Percentiles rank a stretch among this genome's conserved stretches.
phyloP scores from a whole-genome alignment of 2,329 filamentous ascomycete genomes.

The Colletotrichum australisinense region DNA sequence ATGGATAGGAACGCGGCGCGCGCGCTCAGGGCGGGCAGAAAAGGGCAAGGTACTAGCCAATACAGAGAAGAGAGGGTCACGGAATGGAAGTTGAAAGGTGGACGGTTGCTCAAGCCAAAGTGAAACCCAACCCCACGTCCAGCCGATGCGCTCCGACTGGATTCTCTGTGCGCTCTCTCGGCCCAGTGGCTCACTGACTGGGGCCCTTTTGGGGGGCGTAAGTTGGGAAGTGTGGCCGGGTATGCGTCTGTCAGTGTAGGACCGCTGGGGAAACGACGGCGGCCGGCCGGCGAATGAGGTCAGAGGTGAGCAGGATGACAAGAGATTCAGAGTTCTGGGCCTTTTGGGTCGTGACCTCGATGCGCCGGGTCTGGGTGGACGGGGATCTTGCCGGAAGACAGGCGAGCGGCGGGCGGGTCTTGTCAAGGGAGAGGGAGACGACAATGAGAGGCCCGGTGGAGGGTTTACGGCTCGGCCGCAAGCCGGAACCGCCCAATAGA shows the following conservation, averaged over 20 bases:
- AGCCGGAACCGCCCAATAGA: constrained; percentile 23
- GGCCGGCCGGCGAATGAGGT: constrained; percentile 28
- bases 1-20: neutral
- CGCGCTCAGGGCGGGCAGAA: neutral
- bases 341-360: constrained; percentile 24
- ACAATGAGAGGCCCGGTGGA: neutral
- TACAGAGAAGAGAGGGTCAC: neutral
- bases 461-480: constrained; percentile 21
- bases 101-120: constrained; percentile 11
- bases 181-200: constrained; percentile 15
- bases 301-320: constrained; percentile 21
- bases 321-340: constrained; percentile 22
- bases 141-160: constrained; percentile 27
- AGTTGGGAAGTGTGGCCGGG: constrained; percentile 14
- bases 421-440: constrained; percentile 13
- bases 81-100: neutral
- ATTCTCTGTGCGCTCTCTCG: constrained; percentile 29
- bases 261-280: constrained; percentile 23
- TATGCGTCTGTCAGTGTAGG: constrained; percentile 33
- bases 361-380: constrained; percentile 31
- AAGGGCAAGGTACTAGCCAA: neutral
- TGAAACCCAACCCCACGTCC: constrained; percentile 33
- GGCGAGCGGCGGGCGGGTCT: constrained; percentile 24
- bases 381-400: constrained; percentile 34
- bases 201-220: neutral